Conservation (phyloP, 257 asterid genomes). For the Mentha longifolia region DNA sequence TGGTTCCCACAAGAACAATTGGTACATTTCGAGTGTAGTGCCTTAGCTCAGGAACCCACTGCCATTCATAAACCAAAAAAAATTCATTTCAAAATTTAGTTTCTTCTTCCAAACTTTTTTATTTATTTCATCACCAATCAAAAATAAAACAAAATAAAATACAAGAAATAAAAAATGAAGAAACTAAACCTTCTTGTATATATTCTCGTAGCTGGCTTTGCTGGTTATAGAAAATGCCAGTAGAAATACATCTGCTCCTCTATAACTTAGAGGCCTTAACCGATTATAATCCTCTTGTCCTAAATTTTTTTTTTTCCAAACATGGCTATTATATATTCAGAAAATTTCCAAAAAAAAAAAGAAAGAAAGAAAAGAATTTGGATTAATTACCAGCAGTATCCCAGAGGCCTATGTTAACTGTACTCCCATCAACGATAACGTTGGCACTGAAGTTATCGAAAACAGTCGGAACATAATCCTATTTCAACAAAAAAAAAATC, state of each 20-base stretch:
- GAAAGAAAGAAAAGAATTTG: too few species aligned
- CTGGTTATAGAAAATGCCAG: conserved; percentile 74
- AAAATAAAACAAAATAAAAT: too few species aligned
- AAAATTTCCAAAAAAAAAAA: not conserved
- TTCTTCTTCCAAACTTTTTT: too few species aligned
- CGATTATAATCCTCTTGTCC: conserved; percentile 92
- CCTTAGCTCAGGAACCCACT: conserved; percentile 81
- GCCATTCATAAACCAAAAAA: conserved; percentile 5
- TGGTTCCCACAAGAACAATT: conserved; percentile 78
- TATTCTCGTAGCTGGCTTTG: conserved; percentile 83
- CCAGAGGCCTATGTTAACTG: conserved; percentile 87
- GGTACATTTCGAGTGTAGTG: conserved; percentile 78
- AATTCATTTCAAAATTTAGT: too few species aligned
- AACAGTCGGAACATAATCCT: conserved; percentile 92
- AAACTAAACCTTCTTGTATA: conserved; percentile 62
- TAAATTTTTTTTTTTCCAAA: too few species aligned
- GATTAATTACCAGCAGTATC: conserved; percentile 73
- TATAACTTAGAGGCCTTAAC: conserved; percentile 76
- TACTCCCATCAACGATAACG: conserved; percentile 75
- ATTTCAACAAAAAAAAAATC: not conserved
- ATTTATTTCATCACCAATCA: too few species aligned
- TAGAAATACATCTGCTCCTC: conserved; percentile 82
- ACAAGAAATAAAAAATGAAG: too few species aligned
- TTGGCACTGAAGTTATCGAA: conserved; percentile 88
- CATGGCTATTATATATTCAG: not conserved